Conservation (phyloP, 2,329 filamentous ascomycete species). For the Neospermospora avenae region DNA sequence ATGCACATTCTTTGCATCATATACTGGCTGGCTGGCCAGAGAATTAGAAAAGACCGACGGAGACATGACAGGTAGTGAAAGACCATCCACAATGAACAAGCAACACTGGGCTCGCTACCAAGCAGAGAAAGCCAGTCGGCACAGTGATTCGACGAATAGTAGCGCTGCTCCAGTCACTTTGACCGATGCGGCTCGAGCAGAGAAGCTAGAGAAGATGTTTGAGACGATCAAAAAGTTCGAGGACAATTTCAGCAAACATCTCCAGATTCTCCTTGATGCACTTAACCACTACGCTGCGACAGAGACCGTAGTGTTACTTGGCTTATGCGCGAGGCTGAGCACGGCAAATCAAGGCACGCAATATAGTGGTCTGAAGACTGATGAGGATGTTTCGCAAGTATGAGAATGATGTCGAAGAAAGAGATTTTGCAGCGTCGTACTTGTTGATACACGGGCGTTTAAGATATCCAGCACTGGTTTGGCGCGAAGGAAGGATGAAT, state of each 20-base stretch:
- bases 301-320: constrained; percentile 90
- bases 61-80: constrained; percentile 60
- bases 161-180: constrained; percentile 14
- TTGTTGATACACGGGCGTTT: constrained; percentile 4
- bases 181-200: constrained; percentile 29
- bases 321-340: constrained; percentile 78
- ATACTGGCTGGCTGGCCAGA: constrained; percentile 80
- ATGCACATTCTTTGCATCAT: constrained; percentile 89
- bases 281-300: constrained; percentile 97
- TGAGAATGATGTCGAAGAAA: constrained; percentile 11
- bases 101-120: constrained; percentile 61
- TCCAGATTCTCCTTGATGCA: constrained; percentile 91
- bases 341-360: constrained; percentile 76
- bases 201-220: constrained; percentile 53
- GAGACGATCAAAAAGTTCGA: constrained; percentile 92
- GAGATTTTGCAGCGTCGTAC: constrained; percentile 4
- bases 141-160: constrained; percentile 30
- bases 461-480: constrained; percentile 16
- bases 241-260: constrained; percentile 83
- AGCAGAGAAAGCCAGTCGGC: constrained; percentile 43
- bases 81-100: constrained; percentile 56
- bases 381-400: constrained; percentile 46
- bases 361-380: constrained; percentile 56
- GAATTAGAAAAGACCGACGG: constrained; percentile 82
- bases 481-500: neutral